A percentile compares a stretch with the other conserved stretches of the same genome.
Evolutionary conservation across 2,329 filamentous ascomycete genomes (phyloP).

Genomic region (Nemania sp.): DNA sequence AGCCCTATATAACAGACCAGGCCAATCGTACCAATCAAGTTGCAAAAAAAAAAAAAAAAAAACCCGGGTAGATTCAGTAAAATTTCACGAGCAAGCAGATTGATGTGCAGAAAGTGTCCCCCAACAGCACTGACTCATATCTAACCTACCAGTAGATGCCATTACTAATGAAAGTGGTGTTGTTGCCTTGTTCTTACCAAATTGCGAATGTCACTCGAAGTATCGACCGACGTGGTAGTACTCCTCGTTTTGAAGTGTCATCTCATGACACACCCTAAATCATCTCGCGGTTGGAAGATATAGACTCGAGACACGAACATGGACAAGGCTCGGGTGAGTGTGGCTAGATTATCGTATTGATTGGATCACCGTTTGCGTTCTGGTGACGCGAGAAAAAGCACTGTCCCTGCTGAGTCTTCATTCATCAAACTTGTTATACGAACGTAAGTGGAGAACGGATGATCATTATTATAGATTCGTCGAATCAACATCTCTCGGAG

Average conservation of each 20-base stretch:
- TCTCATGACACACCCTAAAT: background rate
- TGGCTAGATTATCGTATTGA: background rate
- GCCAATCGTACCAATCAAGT: too few relatives aligned
- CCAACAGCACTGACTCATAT: background rate
- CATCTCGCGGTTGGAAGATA: too few relatives aligned
- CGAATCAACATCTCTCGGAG: background rate
- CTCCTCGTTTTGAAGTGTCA: background rate
- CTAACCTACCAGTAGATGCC: background rate
- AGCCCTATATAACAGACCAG: too few relatives aligned
- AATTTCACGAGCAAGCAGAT: too few relatives aligned
- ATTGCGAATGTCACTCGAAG: background rate
- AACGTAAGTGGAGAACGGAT: background rate
- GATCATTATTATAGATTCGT: background rate
- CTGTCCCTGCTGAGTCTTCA: background rate
- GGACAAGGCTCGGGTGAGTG: background rate
- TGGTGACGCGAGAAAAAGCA: background rate
- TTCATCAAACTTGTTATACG: background rate
- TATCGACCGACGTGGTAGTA: background rate
- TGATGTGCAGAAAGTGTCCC: too few relatives aligned
- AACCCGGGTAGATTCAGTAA: too few relatives aligned
- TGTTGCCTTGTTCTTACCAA: slow-evolving; percentile 1
- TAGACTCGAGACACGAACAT: background rate
- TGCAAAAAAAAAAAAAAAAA: too few relatives aligned
- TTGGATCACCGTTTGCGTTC: background rate
- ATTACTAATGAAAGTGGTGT: background rate